phyloP scores from a whole-genome alignment of 257 asterid species.

The Nicotiana knightiana region DNA sequence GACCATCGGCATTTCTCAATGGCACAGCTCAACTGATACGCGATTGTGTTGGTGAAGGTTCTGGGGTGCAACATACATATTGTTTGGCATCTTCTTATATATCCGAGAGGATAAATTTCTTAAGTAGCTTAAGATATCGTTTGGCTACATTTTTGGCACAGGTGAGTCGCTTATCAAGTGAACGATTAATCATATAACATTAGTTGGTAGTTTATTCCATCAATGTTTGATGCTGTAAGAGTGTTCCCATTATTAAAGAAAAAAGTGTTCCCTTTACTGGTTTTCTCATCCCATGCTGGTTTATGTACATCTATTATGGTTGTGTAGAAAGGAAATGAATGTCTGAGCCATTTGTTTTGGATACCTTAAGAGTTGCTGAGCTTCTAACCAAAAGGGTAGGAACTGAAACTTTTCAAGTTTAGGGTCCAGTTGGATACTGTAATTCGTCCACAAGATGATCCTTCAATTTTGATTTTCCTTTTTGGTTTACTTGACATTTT shows the following conservation, averaged over 20 bases:
- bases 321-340: background rate
- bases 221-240: background rate
- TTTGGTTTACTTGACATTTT: background rate
- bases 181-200: background rate
- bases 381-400: background rate
- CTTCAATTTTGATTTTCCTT: background rate
- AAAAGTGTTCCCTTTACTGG: background rate
- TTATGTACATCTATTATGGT: background rate
- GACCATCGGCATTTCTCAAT: slow-evolving; percentile 75
- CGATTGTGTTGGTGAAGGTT: slow-evolving; percentile 55
- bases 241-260: background rate
- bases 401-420: background rate
- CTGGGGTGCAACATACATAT: slow-evolving; percentile 54
- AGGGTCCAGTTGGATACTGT: background rate
- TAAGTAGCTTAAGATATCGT: slow-evolving; percentile 64
- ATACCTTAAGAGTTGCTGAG: background rate
- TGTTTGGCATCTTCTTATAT: slow-evolving; percentile 70
- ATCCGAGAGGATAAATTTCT: slow-evolving; percentile 75
- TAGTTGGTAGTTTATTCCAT: background rate
- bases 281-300: background rate
- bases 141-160: slow-evolving; percentile 85
- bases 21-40: slow-evolving; percentile 63
- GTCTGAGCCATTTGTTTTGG: background rate
- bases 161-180: slow-evolving; percentile 36
- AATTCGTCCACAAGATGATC: background rate